Evolutionary conservation across 768 basidiomycete genomes (phyloP).

Genomic region (Candolleomyces efflorescens): DNA sequence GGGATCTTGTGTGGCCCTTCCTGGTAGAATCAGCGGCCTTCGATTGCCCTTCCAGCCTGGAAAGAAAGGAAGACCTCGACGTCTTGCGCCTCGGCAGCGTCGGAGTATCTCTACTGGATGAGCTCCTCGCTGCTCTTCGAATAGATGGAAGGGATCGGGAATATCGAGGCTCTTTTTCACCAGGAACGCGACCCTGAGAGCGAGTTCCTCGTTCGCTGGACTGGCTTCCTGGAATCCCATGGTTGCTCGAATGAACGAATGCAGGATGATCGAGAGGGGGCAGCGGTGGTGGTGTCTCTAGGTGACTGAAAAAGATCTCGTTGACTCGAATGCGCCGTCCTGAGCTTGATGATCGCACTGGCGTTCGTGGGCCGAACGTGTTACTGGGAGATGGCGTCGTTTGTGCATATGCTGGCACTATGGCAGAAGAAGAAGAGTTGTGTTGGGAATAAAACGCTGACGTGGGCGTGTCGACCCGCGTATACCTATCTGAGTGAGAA

Average conservation of each 20-base stretch:
- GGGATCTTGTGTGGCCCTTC: conserved; percentile 21
- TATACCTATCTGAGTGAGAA: not conserved
- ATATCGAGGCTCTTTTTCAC: conserved; percentile 12
- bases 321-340: conserved; percentile 7
- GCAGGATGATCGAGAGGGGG: conserved; percentile 51
- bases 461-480: not conserved
- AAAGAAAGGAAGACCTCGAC: not conserved
- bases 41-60: conserved; percentile 3
- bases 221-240: conserved; percentile 8
- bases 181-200: not conserved
- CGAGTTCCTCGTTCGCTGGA: conserved; percentile 9
- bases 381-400: conserved; percentile 1
- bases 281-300: conserved; percentile 44
- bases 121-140: not conserved
- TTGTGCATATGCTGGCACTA: not conserved
- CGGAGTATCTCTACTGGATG: conserved; percentile 10
- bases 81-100: not conserved
- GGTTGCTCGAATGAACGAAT: conserved; percentile 15
- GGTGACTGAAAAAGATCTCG: conserved; percentile 22
- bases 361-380: conserved; percentile 5
- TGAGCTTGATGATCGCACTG: not conserved
- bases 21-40: conserved; percentile 5
- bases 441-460: not conserved
- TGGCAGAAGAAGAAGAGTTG: not conserved
- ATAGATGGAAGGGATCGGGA: conserved; percentile 21